Evolutionary conservation across 768 basidiomycete species (phyloP).

Genomic region (Lactifluus pinguis): DNA sequence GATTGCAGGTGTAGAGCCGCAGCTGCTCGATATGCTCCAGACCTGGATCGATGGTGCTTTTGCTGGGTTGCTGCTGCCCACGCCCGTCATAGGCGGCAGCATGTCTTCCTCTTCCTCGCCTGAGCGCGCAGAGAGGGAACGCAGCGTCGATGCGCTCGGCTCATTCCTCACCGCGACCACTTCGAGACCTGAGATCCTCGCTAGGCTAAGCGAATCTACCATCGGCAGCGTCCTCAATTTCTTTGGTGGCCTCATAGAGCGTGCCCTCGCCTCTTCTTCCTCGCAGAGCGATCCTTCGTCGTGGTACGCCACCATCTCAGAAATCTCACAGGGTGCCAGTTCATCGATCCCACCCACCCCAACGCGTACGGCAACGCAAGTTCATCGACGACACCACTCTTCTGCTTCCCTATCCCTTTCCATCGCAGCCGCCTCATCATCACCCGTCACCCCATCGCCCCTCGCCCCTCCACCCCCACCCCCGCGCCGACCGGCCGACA

Average conservation of each 20-base stretch:
- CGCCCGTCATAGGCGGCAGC: constrained; percentile 10
- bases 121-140: constrained; percentile 48
- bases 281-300: constrained; percentile 5
- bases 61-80: constrained; percentile 32
- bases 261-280: constrained; percentile 30
- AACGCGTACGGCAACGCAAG: constrained; percentile 31
- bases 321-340: constrained; percentile 16
- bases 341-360: constrained; percentile 18
- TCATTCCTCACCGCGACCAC: constrained; percentile 46
- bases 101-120: constrained; percentile 26
- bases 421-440: constrained; percentile 24
- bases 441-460: constrained; percentile 25
- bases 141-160: constrained; percentile 52
- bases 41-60: constrained; percentile 63
- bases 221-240: constrained; percentile 50
- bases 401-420: constrained; percentile 40
- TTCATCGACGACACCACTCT: constrained; percentile 54
- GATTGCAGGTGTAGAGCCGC: constrained; percentile 54
- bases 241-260: constrained; percentile 50
- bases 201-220: constrained; percentile 52
- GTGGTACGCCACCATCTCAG: constrained; percentile 27
- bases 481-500: constrained; percentile 43
- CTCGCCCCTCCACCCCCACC: constrained; percentile 23
- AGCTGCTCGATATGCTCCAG: constrained; percentile 46
- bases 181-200: constrained; percentile 42